Evolutionary conservation across 2,329 filamentous ascomycete species (phyloP).

Genomic region (Alternaria arborescens): DNA sequence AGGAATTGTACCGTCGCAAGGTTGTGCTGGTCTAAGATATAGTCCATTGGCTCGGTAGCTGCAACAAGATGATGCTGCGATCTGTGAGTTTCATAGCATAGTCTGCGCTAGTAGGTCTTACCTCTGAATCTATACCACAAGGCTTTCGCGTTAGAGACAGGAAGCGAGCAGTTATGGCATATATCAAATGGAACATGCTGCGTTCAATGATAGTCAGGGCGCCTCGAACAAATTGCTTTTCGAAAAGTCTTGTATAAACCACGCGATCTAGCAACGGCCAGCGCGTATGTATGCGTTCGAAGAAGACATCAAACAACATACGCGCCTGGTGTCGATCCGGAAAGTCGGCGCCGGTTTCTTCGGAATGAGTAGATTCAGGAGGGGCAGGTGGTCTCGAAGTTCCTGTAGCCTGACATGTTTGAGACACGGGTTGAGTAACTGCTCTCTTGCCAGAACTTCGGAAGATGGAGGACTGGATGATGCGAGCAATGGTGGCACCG

Average conservation of each 20-base stretch:
- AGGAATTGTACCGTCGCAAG: conserved; percentile 38
- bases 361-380: conserved; percentile 12
- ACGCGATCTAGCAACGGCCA: conserved; percentile 38
- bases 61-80: conserved; percentile 28
- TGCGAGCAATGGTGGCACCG: conserved; percentile 39
- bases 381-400: conserved; percentile 6
- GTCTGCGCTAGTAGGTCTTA: neutral
- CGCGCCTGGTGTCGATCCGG: conserved; percentile 27
- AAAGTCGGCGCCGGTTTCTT: conserved; percentile 9
- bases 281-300: conserved; percentile 37
- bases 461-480: conserved; percentile 39
- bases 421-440: neutral
- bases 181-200: conserved; percentile 37
- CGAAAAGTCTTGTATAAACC: conserved; percentile 32
- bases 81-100: neutral
- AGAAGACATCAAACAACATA: conserved; percentile 36
- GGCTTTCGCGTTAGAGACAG: conserved; percentile 36
- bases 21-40: conserved; percentile 35
- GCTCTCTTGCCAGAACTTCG: conserved; percentile 17
- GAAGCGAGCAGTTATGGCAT: conserved; percentile 39
- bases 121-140: conserved; percentile 37
- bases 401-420: conserved; percentile 1
- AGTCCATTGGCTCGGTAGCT: conserved; percentile 37
- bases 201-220: conserved; percentile 31
- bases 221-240: conserved; percentile 30